Evolutionary conservation across 2,329 filamentous ascomycete genomes (phyloP).

Genomic region (Acrodontium crateriforme): DNA sequence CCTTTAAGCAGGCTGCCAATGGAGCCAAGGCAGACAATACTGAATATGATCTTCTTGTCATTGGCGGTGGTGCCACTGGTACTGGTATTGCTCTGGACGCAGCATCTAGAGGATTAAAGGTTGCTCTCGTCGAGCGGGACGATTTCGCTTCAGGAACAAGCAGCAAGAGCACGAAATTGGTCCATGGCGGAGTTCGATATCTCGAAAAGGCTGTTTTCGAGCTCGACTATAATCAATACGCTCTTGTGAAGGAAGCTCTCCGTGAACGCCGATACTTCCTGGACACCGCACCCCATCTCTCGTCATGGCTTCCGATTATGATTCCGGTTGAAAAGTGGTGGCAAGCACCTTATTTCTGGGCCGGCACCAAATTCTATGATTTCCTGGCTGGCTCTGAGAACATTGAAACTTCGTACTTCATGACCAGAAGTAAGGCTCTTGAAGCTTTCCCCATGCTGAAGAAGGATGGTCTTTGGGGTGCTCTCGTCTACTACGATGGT

Average conservation of each 20-base stretch:
- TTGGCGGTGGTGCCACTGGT: constrained; percentile 68
- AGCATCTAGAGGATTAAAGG: constrained; percentile 62
- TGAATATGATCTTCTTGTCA: constrained; percentile 60
- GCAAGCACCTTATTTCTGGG: constrained; percentile 70
- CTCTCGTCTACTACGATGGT: constrained; percentile 82
- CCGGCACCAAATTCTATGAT: constrained; percentile 70
- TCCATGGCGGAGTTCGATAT: constrained; percentile 74
- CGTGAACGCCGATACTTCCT: constrained; percentile 74
- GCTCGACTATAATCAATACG: constrained; percentile 65
- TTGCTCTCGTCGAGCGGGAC: constrained; percentile 69
- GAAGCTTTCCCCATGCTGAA: constrained; percentile 84
- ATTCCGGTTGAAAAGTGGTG: constrained; percentile 72
- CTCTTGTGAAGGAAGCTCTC: constrained; percentile 67
- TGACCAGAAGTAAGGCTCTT: constrained; percentile 72
- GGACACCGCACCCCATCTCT: constrained; percentile 70
- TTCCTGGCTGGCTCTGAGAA: constrained; percentile 73
- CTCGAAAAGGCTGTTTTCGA: constrained; percentile 79
- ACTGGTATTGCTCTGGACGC: constrained; percentile 71
- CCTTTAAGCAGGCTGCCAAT: constrained; percentile 24
- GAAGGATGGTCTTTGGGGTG: constrained; percentile 62
- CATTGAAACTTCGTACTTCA: constrained; percentile 78
- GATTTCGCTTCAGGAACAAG: constrained; percentile 73
- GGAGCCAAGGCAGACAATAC: constrained; percentile 26
- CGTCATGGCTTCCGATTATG: constrained; percentile 70
- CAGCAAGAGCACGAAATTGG: constrained; percentile 77